phyloP scores from a whole-genome alignment of 2,329 filamentous ascomycete species.

The Cladosporium phlei region DNA sequence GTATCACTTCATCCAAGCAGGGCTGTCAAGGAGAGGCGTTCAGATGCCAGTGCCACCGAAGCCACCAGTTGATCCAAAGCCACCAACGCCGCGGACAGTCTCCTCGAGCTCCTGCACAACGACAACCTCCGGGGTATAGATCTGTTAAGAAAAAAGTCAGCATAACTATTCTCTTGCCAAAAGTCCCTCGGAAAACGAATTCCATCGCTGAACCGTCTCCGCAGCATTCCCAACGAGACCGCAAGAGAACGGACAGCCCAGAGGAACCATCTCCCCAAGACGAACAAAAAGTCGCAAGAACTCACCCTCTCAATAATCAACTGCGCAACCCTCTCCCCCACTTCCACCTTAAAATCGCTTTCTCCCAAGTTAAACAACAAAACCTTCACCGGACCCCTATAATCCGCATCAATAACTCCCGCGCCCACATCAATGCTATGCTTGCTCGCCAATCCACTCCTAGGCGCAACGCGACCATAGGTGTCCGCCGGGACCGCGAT shows the following conservation, averaged over 20 bases:
- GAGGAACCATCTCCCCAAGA: not conserved
- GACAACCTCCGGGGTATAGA: slow-evolving; percentile 86
- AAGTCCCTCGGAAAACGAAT: no score
- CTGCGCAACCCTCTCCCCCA: slow-evolving; percentile 89
- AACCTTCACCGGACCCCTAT: slow-evolving; percentile 89
- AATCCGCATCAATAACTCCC: slow-evolving; percentile 96
- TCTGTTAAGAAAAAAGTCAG: slow-evolving; percentile 43
- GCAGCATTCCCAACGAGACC: not conserved
- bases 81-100: slow-evolving; percentile 83
- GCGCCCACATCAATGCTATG: slow-evolving; percentile 95
- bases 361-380: slow-evolving; percentile 91
- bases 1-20: no score
- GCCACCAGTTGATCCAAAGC: slow-evolving; percentile 81
- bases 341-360: slow-evolving; percentile 71
- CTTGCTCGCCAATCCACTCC: slow-evolving; percentile 84
- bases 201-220: no score
- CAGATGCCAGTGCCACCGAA: slow-evolving; percentile 36
- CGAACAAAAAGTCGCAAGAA: slow-evolving; percentile 8
- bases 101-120: slow-evolving; percentile 85
- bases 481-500: slow-evolving; percentile 88
- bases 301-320: slow-evolving; percentile 77
- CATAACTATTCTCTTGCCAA: not conserved
- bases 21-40: no score
- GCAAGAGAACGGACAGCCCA: not conserved
- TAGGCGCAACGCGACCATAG: slow-evolving; percentile 85